Conservation (phyloP, 805 yeast genomes). For the Maudiozyma turicensis region DNA sequence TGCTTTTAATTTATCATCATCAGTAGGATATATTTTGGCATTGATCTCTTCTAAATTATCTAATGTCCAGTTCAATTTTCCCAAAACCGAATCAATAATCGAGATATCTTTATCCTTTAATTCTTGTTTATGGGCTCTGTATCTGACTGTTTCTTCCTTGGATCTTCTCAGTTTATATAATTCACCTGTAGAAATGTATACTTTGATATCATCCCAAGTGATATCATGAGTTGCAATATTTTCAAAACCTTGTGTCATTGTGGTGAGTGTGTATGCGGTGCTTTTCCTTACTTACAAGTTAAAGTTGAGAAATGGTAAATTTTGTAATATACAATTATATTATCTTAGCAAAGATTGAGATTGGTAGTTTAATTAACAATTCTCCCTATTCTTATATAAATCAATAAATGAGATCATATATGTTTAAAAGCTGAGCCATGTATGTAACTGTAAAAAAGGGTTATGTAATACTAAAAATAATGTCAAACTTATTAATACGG, state of each 20-base stretch:
- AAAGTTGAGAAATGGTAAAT: not conserved
- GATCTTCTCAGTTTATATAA: constrained; percentile 44
- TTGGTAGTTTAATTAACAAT: too few species aligned
- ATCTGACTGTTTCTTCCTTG: constrained; percentile 33
- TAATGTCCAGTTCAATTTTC: constrained; percentile 43
- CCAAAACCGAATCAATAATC: constrained; percentile 41
- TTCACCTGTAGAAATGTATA: constrained; percentile 33
- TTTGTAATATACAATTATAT: too few species aligned
- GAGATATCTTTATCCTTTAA: constrained; percentile 31
- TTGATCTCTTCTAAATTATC: constrained; percentile 17
- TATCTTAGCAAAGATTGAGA: too few species aligned
- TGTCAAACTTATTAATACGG: too few species aligned
- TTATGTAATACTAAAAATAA: too few species aligned
- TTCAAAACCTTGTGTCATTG: constrained; percentile 1
- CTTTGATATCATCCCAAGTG: constrained; percentile 36
- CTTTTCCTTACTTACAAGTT: not conserved
- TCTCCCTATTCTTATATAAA: too few species aligned
- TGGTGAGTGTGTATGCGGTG: not conserved
- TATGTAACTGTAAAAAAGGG: too few species aligned
- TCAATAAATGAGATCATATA: too few species aligned
- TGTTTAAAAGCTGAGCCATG: too few species aligned
- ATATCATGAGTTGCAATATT: constrained; percentile 14
- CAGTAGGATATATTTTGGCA: constrained; percentile 11
- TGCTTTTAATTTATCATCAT: constrained; percentile 15
- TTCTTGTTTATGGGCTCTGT: constrained; percentile 36